Evolutionary conservation across 2,329 filamentous ascomycete species (phyloP).

Genomic region (Trichoderma afroharzianum): DNA sequence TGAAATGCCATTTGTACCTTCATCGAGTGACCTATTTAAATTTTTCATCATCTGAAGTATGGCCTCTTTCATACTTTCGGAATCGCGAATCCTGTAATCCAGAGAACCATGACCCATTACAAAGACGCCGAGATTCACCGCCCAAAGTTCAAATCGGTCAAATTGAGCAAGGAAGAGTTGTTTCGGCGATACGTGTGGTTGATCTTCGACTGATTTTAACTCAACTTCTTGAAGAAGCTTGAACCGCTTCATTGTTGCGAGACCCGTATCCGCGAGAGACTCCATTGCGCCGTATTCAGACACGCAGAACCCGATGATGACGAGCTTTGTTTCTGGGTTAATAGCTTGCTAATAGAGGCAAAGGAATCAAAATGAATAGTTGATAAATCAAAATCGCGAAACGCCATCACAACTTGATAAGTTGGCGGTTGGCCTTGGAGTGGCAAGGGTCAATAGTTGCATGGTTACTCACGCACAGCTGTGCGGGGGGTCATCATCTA

Average conservation of each 20-base stretch:
- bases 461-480: background rate
- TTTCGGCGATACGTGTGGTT: background rate
- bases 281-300: background rate
- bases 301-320: background rate
- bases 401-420: background rate
- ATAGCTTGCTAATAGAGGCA: background rate
- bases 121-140: conserved; percentile 13
- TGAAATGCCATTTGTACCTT: background rate
- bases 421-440: background rate
- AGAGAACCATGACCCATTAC: background rate
- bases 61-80: background rate
- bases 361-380: background rate
- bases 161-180: background rate
- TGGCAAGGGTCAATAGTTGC: background rate
- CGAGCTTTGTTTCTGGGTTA: too few species aligned
- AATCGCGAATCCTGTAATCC: conserved; percentile 14
- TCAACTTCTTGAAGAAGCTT: background rate
- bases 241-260: background rate
- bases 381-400: background rate
- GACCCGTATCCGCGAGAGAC: background rate
- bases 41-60: background rate
- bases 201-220: background rate
- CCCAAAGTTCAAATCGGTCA: conserved; percentile 15
- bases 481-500: background rate
- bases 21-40: background rate